Conservation (phyloP, 306 rosid species). For the Rubus idaeus region DNA sequence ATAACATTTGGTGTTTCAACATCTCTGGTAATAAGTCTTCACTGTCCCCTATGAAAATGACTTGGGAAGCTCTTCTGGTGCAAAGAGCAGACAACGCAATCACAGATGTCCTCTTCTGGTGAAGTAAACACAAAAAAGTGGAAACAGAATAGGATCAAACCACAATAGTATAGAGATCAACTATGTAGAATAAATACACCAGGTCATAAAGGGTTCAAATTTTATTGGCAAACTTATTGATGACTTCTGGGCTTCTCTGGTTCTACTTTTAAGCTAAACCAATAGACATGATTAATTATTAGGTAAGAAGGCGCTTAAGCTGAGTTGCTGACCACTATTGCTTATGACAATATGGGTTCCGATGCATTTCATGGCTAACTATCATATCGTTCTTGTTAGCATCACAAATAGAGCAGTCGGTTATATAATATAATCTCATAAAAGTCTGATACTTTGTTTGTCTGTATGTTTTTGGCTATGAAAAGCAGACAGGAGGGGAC, state of each 20-base stretch:
- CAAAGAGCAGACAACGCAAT: constrained; percentile 31
- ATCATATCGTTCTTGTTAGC: constrained; percentile 1
- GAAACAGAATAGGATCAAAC: constrained; percentile 16
- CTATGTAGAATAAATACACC: neutral
- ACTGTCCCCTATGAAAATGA: constrained; percentile 42
- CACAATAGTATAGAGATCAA: neutral
- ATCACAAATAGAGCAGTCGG: constrained; percentile 1
- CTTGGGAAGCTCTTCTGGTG: neutral
- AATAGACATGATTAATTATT: constrained; percentile 11
- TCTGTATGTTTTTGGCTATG: neutral
- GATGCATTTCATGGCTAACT: neutral
- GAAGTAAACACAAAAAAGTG: constrained; percentile 23
- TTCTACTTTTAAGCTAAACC: neutral
- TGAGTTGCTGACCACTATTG: constrained; percentile 16
- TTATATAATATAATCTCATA: neutral
- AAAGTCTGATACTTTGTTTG: neutral
- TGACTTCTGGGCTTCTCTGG: constrained; percentile 13
- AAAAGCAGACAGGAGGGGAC: neutral
- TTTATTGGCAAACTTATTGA: constrained; percentile 9
- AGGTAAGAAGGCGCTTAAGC: neutral
- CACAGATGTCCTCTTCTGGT: constrained; percentile 14
- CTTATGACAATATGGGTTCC: constrained; percentile 1
- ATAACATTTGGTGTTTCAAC: neutral
- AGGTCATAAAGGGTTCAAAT: neutral
- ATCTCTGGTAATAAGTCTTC: neutral